Base-by-base conservation (phyloP, 2,329 filamentous ascomycete species). In the Epichloe uncinata region DNA sequence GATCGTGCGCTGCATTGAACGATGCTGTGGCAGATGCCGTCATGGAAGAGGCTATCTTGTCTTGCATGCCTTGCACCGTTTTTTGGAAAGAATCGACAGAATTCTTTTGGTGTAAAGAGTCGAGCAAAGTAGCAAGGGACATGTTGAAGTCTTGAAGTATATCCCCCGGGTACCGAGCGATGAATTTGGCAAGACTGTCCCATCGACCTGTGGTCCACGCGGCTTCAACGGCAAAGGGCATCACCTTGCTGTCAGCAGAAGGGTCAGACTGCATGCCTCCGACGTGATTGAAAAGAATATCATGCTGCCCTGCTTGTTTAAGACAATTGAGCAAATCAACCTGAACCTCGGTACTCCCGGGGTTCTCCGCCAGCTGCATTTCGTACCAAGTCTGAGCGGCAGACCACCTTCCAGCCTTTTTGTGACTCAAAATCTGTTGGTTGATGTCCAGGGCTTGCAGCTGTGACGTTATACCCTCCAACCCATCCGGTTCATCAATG, bases 321-420 rank as follows among this genome's bases (percentile, higher is more conserved):
- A 98, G 73, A 59, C 93, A 97, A 33, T 82, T 85, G 49, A 98
- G 72, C 36, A 98, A 74, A 58, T 93, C 86, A 50, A 87, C 74
- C 62, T 96, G 90, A 12, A 86, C 75, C 50, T 94, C 85, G 16
- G 78, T 63, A 61, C 95, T 84, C 48, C 83, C 73, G 0, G 91
- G 90, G 43, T 84, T 77, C 58, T 93, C 82, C 3, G 85, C 83
- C 36, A 97, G 74, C 55, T 90, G 84, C 55, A 95, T 82, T 63
- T 98, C 90, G 65, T 96, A 97, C 93, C 94, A 98, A 55, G 87
- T 95, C 67, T 97, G 93, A 22, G 90, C 93, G 47, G 91, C 87
- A 15, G 87, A 84, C 90, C 93, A 98, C 54, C 90, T 77, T 4
- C 93, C 93, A 18, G 90, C 87, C 65, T 95, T 97, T 51, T 86